Percentiles rank a stretch among this genome's conserved stretches.
Conservation (phyloP, 2,329 filamentous ascomycete species). For the Beauveria sp. region DNA sequence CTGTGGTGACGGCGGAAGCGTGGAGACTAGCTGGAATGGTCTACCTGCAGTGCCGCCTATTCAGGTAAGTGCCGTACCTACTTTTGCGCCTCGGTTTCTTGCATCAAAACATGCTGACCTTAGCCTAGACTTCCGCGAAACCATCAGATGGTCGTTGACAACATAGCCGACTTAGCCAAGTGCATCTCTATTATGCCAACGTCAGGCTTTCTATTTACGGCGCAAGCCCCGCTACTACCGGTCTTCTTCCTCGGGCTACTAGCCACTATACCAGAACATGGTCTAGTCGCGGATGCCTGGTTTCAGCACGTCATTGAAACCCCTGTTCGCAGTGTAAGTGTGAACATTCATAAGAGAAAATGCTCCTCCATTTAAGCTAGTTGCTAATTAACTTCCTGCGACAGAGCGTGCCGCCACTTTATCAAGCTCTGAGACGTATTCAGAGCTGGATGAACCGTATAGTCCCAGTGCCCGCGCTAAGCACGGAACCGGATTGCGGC, state of each 20-base stretch:
- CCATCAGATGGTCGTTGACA: conserved; percentile 25
- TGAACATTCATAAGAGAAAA: neutral
- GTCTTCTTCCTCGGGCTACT: conserved; percentile 34
- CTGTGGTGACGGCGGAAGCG: conserved; percentile 32
- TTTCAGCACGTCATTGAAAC: conserved; percentile 29
- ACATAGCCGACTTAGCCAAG: conserved; percentile 24
- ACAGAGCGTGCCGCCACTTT: conserved; percentile 34
- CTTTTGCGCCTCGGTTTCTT: too few species aligned
- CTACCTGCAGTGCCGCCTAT: conserved; percentile 31
- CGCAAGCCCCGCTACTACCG: conserved; percentile 33
- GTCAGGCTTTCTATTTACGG: conserved; percentile 31
- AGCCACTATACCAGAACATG: conserved; percentile 22
- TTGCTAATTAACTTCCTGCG: conserved; percentile 12
- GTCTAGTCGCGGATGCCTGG: conserved; percentile 24
- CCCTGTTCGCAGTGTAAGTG: conserved; percentile 34
- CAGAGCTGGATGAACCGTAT: conserved; percentile 28
- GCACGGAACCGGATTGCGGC: conserved; percentile 14
- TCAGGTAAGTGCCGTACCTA: conserved; percentile 22
- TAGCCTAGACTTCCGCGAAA: conserved; percentile 27
- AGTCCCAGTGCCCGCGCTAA: conserved; percentile 15
- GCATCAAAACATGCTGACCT: neutral
- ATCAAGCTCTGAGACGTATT: conserved; percentile 24
- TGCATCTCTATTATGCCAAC: conserved; percentile 35
- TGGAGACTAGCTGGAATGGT: conserved; percentile 33
- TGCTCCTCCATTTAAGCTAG: neutral